Evolutionary conservation across 306 rosid species (phyloP).

Genomic region (Quercus engelmannii): DNA sequence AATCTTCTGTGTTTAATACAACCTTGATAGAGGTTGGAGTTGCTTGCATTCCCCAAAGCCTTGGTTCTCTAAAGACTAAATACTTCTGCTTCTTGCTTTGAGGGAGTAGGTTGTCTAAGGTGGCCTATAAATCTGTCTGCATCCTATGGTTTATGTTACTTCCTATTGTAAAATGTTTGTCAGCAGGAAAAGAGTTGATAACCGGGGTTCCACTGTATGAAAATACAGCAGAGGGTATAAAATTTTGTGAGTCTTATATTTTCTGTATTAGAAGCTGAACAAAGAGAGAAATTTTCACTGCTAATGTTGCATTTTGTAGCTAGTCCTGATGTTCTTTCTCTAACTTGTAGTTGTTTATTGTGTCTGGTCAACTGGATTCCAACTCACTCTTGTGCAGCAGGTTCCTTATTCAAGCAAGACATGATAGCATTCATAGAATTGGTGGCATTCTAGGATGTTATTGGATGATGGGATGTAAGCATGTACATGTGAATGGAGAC

Average conservation of each 20-base stretch:
- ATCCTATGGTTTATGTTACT: not conserved
- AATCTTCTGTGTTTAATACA: not conserved
- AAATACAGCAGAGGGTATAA: not conserved
- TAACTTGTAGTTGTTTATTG: not conserved
- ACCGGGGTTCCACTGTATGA: not conserved
- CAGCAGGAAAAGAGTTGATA: not conserved
- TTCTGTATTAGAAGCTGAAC: not conserved
- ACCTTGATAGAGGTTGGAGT: too few relatives aligned
- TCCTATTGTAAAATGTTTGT: too few relatives aligned
- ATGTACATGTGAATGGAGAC: constrained; percentile 79
- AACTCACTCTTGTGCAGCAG: not conserved
- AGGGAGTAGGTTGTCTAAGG: not conserved
- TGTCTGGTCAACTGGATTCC: not conserved
- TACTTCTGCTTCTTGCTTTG: not conserved
- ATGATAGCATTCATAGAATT: not conserved
- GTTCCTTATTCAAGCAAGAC: not conserved
- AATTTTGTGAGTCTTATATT: not conserved
- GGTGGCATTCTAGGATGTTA: not conserved
- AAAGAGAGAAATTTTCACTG: constrained; percentile 5
- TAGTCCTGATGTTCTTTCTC: not conserved
- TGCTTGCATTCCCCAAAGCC: too few relatives aligned
- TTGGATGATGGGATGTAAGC: constrained; percentile 78
- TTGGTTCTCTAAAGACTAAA: not conserved
- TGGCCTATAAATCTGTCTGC: too few relatives aligned
- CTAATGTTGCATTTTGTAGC: not conserved